Evolutionary conservation across 139 green algal species (phyloP), one percentile per base, ranked within the genome.

Genomic region (Coccomyxa sp.): DNA sequence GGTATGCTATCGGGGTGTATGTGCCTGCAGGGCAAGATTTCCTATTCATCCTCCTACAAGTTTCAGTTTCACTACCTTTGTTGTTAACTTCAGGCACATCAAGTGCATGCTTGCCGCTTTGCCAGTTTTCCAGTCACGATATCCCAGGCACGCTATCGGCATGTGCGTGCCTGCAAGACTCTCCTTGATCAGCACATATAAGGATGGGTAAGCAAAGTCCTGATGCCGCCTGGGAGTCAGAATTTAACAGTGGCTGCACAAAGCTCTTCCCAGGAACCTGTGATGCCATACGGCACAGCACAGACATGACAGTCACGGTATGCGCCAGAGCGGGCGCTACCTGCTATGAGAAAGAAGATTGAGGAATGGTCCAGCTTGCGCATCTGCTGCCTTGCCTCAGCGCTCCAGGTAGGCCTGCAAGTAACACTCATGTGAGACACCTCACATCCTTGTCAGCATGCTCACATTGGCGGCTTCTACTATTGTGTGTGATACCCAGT

Each of bases 331-430:
- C n/a, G n/a, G n/a, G n/a, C n/a, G n/a, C n/a, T n/a, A 64, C 85
- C 85, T 16, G 83, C 80, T 38, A 89, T 89, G 2, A 89, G 35
- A 1, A 74, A 38, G 41, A 84, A 89, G 41, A 89, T 89, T n/a
- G 74, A 75, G 36, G 79, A 78, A 77, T 89, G 84, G 55, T 89
- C 85, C 41, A 85, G 39, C n/a, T 69, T 80, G 14, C 75, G 55
- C 64, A 89, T 74, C 68, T 78, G 74, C 31, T 55, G 75, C 64
- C 81, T 68, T 33, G 44, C 50, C 12, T 75, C 18, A 24, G 68
- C 75, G 27, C n/a, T 55, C 85, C 85, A 89, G n/a, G 73, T 82
- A 34, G 78, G 68, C 50, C 41, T 38, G 39, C 50, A 64, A 31
- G 50, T 5, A 22, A n/a, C n/a, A n/a, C n/a, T n/a, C n/a, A n/a